A percentile compares a stretch with the other conserved stretches of the same genome.
phyloP scores from a whole-genome alignment of 805 yeast genomes.

The Pichia membranifaciens region DNA sequence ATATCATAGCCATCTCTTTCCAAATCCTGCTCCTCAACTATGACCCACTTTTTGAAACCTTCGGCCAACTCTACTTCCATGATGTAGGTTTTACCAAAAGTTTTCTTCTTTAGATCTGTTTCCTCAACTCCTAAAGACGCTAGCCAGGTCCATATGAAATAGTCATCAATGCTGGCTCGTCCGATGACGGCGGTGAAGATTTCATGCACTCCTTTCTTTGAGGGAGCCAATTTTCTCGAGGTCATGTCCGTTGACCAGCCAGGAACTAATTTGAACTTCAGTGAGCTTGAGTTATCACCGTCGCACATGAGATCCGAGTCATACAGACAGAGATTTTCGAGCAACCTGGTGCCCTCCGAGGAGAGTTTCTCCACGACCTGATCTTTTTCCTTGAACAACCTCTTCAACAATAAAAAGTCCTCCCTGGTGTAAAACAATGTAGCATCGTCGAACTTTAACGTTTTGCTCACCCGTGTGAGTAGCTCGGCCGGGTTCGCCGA shows the following conservation, averaged over 20 bases:
- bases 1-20: conserved; percentile 31
- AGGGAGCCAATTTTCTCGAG: conserved; percentile 10
- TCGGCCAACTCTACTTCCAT: conserved; percentile 76
- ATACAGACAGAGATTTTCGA: conserved; percentile 33
- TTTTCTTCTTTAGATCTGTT: conserved; percentile 52
- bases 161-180: conserved; percentile 74
- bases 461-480: conserved; percentile 49
- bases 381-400: conserved; percentile 54
- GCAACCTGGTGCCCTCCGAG: conserved; percentile 61
- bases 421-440: conserved; percentile 68
- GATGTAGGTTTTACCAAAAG: conserved; percentile 78
- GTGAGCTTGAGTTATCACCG: conserved; percentile 29
- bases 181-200: conserved; percentile 43
- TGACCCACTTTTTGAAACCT: conserved; percentile 70
- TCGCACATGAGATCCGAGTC: conserved; percentile 33
- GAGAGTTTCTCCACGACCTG: conserved; percentile 62
- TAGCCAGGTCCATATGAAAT: conserved; percentile 89
- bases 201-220: conserved; percentile 21
- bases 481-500: conserved; percentile 52
- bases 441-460: conserved; percentile 64
- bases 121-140: conserved; percentile 72
- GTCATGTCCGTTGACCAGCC: conserved; percentile 35
- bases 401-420: conserved; percentile 68
- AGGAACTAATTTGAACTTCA: conserved; percentile 26
- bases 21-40: conserved; percentile 61